A percentile compares a stretch with the other conserved stretches of the same genome.
phyloP scores from a whole-genome alignment of 2,329 filamentous ascomycete genomes.

The Venturia aucupariae region DNA sequence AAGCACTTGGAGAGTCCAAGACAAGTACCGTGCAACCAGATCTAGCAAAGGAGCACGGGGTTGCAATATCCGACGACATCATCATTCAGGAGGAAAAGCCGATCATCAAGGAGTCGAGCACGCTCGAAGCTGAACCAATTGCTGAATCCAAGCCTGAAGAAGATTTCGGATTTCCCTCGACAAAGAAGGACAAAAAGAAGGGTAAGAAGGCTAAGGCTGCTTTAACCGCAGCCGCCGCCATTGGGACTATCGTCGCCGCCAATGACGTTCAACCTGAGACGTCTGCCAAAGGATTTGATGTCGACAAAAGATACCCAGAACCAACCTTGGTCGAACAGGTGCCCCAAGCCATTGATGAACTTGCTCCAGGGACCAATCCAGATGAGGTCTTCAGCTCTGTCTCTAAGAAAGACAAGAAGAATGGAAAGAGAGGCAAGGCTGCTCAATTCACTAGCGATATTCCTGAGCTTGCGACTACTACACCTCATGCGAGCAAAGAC shows the following conservation, averaged over 20 bases:
- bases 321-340: neutral
- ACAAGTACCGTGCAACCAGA: neutral
- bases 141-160: neutral
- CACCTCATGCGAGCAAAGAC: neutral
- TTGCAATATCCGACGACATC: neutral
- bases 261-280: neutral
- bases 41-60: neutral
- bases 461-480: neutral
- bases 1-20: neutral
- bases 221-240: neutral
- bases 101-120: neutral
- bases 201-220: conserved; percentile 10
- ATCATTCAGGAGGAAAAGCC: neutral
- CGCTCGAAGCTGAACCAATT: neutral
- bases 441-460: neutral
- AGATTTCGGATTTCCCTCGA: neutral
- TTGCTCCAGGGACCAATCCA: neutral
- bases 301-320: neutral
- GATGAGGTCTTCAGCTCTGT: conserved; percentile 7
- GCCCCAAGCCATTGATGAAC: neutral
- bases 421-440: conserved; percentile 8
- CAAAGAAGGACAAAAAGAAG: conserved; percentile 5
- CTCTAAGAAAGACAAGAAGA: conserved; percentile 9
- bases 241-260: neutral
- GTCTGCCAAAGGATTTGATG: neutral